A percentile compares a stretch with the other conserved stretches of the same genome.
These are phyloP conservation scores for Cytospora leucostoma DNA, from an alignment of 2,329 filamentous ascomycete genomes.

Conservation along the genomic window DNA sequence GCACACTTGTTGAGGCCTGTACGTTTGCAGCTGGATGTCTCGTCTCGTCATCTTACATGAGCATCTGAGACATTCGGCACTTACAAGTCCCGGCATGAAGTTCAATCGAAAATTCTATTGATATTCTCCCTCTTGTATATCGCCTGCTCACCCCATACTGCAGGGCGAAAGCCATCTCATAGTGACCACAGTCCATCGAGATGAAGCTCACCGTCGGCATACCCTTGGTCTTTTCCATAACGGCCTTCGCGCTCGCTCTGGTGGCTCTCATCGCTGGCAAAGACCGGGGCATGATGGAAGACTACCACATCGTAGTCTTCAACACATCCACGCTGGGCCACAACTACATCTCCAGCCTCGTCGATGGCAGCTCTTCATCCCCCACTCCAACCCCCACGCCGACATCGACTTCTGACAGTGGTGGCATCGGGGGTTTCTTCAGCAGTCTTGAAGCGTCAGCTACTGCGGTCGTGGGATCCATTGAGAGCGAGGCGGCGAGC, in stretches of 20 bases:
- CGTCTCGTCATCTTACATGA: background rate
- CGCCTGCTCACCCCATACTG: background rate
- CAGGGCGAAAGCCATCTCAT: background rate
- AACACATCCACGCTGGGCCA: constrained; percentile 46
- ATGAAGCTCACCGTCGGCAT: constrained; percentile 30
- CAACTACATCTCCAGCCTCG: constrained; percentile 37
- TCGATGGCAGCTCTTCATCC: constrained; percentile 26
- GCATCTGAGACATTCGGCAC: background rate
- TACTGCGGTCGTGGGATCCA: constrained; percentile 29
- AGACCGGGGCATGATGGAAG: constrained; percentile 40
- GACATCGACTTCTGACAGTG: constrained; percentile 27
- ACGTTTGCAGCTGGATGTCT: background rate
- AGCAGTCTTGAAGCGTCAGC: constrained; percentile 21
- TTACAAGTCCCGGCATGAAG: background rate
- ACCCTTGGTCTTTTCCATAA: constrained; percentile 39
- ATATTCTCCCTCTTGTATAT: background rate
- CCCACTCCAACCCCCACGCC: constrained; percentile 31
- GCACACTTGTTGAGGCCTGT: background rate
- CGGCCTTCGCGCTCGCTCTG: constrained; percentile 41
- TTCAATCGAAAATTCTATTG: background rate
- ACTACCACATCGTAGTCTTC: constrained; percentile 44
- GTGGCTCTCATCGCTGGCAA: constrained; percentile 43
- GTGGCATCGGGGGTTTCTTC: constrained; percentile 24
- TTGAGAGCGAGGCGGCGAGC: constrained; percentile 32
- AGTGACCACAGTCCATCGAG: background rate